Conservation (phyloP, 306 rosid species). For the Alnus glutinosa region DNA sequence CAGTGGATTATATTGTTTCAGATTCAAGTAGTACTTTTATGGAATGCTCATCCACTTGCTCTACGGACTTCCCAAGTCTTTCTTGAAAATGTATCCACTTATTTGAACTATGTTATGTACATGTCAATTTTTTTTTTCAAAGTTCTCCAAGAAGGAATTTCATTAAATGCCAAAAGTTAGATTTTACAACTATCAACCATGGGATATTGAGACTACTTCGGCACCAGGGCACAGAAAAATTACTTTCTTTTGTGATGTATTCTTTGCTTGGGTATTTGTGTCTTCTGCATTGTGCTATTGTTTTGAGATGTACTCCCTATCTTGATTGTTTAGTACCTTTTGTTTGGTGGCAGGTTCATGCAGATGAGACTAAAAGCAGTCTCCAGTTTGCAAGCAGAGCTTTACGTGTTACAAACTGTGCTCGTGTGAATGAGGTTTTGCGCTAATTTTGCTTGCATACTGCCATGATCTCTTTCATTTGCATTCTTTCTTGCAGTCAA, state of each 20-base stretch:
- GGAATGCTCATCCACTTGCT: not conserved
- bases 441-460: conserved; percentile 22
- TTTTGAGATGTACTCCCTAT: conserved; percentile 15
- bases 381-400: conserved; percentile 99
- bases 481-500: conserved; percentile 21
- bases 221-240: not conserved
- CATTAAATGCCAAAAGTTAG: not conserved
- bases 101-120: not conserved
- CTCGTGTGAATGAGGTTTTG: conserved; percentile 91
- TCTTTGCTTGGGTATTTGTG: not conserved
- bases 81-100: not conserved
- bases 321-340: conserved; percentile 28
- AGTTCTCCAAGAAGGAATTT: not conserved
- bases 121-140: not conserved
- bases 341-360: conserved; percentile 67
- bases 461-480: not conserved
- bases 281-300: not conserved
- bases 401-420: conserved; percentile 88
- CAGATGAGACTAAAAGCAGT: conserved; percentile 96
- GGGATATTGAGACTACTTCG: not conserved
- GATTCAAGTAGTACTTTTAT: not conserved
- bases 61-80: not conserved
- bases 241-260: not conserved
- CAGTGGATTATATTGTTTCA: no score
- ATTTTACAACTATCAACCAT: not conserved